Evolutionary conservation across 331 rosid species (phyloP), one percentile per base, ranked within the genome.

Genomic region (Quercus phellos): DNA sequence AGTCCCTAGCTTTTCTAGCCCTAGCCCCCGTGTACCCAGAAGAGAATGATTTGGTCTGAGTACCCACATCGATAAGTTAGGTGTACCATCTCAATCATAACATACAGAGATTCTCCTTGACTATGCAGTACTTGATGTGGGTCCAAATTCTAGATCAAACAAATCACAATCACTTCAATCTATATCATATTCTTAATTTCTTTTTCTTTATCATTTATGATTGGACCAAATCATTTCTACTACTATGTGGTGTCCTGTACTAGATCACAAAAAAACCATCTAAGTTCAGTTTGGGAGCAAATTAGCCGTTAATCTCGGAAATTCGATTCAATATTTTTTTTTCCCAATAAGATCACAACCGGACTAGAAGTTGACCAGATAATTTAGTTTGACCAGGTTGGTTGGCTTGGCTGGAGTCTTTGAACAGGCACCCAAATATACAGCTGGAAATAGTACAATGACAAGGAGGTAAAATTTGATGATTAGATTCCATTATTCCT

Each of bases 401-500:
- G 81, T 24, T 81, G 86, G 84, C 70, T 24, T 79, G 86, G 82
- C 29, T 58, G 68, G 50, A 61, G 59, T 71, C 67, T 67, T 73
- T 70, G 77, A 80, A 76, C 77, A 83, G 24, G 27, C 29, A 9
- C 50, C 60, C 78, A 66, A 5, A 76, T 19, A 53, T 70, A 87
- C 94, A 92, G 98, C 97, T 94, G 97, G 97, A 89, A 78, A 80
- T 78, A 85, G 93, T 85, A 87, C 88, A 86, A 85, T 80, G 91
- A 87, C 90, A 92, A 90, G 83, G 84, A 83, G 87, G 95, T 89
- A 86, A 94, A 88, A 83, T 90, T 90, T 83, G 89, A 87, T 90
- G 71, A 90, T 92, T 90, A 92, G 98, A 94, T 94, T 94, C 98
- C 97, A 82, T 89, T 94, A 90, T 92, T 94, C 98, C 89, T 84